Evolutionary conservation across 192 early-diverging fungal genomes (phyloP), one percentile per base, ranked within the genome.

Genomic region (Entomortierella lignicola): DNA sequence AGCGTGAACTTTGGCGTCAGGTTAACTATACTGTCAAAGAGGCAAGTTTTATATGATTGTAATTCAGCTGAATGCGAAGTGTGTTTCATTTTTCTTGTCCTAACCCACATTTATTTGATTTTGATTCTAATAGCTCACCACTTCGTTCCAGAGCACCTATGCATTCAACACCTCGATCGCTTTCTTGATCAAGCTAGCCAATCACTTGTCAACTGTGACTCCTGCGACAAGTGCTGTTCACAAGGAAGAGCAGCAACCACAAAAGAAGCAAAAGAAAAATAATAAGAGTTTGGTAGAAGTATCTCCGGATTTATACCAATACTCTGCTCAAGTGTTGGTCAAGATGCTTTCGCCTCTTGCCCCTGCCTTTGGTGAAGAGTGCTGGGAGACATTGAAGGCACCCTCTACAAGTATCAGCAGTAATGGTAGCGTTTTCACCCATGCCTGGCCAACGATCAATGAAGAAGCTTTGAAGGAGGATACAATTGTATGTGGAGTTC

Each of bases 111-210:
- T 60, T 51, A 23, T 53, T 61, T n/a, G 29, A 5, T 64, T 59
- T 15, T 25, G 8, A 21, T 26, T n/a, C 44, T 6, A 25, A 39
- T 61, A 84, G 82, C 60, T 84, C 20, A 84, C 82, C 6, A 68
- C 43, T 17, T 71, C 71, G 37, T 71, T 77, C 66, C 55, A 70
- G 26, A 66, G 53, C 48, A 84, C 72, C 8, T 81, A 85, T 79
- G 81, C 87, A 21, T 94, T 98, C 79, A 93, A 97, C 80, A 94
- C 94, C 0, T 94, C 91, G 26, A 94, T 97, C 56, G 86, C 96
- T 0, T 83, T 89, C 61, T 83, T 98, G 34, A 97, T 97, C 72
- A 95, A 97, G 74, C 80, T 97, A 25, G 90, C 91, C 27, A 84
- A 84, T 52, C 82, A 84, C 21, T 54, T 84, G 11, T 74, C 81